phyloP scores from a whole-genome alignment of 2,329 filamentous ascomycete genomes.

The Colletotrichum tabaci region DNA sequence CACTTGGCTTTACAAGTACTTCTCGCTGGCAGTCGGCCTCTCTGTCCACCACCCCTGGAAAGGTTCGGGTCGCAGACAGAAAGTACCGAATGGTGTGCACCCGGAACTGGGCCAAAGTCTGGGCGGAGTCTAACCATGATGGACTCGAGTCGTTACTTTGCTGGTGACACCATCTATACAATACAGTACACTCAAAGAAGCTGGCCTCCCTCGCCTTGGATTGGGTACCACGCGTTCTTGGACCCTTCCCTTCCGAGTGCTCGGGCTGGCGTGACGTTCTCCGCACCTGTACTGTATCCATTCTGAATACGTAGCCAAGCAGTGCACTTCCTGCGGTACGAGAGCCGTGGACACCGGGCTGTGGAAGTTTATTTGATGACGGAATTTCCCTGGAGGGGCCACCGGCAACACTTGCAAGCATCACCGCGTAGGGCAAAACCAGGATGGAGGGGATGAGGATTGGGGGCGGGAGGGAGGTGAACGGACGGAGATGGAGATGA shows the following conservation, averaged over 20 bases:
- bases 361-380: conserved; percentile 36
- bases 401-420: conserved; percentile 3
- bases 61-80: neutral
- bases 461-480: conserved; percentile 17
- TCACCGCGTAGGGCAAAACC: conserved; percentile 10
- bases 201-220: conserved; percentile 8
- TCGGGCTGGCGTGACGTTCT: conserved; percentile 29
- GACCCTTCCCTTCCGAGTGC: conserved; percentile 34
- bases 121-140: neutral
- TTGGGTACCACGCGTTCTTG: conserved; percentile 27
- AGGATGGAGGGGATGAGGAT: conserved; percentile 5
- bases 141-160: neutral
- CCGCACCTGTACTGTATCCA: conserved; percentile 10
- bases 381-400: conserved; percentile 20
- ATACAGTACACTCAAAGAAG: too few relatives aligned
- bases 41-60: neutral
- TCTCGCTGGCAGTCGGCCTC: too few relatives aligned
- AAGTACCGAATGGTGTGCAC: neutral
- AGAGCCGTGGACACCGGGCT: neutral
- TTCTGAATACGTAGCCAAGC: neutral
- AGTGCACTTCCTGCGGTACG: neutral
- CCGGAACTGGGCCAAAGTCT: neutral
- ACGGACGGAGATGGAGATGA: neutral
- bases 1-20: neutral
- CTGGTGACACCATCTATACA: neutral